Evolutionary conservation across 495 filamentous ascomycete genomes (phyloP).

Genomic region (Hypoxylon lienhwacheense): DNA sequence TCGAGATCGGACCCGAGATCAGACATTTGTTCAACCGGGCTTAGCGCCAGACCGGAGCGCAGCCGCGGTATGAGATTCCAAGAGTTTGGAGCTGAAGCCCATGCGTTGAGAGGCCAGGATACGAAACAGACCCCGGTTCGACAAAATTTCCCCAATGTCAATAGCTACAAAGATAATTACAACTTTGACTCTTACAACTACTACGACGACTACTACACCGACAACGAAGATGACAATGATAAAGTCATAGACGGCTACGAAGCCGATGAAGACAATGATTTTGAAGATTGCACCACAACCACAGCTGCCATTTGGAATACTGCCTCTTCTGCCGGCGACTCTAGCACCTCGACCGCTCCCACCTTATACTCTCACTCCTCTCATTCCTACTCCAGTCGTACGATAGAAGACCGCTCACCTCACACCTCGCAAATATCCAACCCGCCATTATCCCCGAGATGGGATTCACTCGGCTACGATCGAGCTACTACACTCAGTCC

Average conservation of each 20-base stretch:
- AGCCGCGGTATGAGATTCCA: conserved; percentile 29
- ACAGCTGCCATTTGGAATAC: conserved; percentile 31
- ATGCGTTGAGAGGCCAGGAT: conserved; percentile 27
- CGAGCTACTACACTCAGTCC: conserved; percentile 19
- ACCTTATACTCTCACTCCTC: conserved; percentile 21
- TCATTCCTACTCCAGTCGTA: conserved; percentile 17
- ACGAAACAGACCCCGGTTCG: conserved; percentile 34
- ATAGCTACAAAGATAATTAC: conserved; percentile 3
- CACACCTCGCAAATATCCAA: conserved; percentile 31
- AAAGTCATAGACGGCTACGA: conserved; percentile 22
- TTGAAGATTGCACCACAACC: conserved; percentile 17
- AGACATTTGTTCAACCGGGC: conserved; percentile 19
- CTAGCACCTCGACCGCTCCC: conserved; percentile 23
- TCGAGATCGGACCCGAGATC: conserved; percentile 27
- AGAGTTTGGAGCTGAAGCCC: conserved; percentile 24
- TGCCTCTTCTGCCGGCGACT: conserved; percentile 12
- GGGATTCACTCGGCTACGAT: conserved; percentile 45
- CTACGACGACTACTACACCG: not conserved
- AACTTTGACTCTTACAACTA: not conserved
- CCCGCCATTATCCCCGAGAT: conserved; percentile 46
- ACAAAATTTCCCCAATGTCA: conserved; percentile 30
- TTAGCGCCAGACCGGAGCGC: conserved; percentile 26
- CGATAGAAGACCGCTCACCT: conserved; percentile 24
- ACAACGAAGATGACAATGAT: conserved; percentile 3
- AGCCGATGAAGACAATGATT: conserved; percentile 29